phyloP scores from a whole-genome alignment of 352 stramenopile species.

The Phytophthora ohioensis region DNA sequence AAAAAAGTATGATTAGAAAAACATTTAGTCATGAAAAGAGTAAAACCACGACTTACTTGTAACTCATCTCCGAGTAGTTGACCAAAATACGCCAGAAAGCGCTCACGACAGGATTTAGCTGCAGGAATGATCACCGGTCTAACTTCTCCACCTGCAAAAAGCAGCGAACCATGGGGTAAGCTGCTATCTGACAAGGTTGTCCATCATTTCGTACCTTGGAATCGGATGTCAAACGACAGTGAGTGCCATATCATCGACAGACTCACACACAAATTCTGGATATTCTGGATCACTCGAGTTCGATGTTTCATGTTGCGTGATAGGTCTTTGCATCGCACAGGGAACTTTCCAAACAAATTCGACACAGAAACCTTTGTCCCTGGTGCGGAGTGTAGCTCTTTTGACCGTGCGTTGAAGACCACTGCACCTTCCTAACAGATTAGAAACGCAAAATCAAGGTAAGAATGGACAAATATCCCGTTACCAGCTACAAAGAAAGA shows the following conservation, averaged over 20 bases:
- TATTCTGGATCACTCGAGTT: constrained; percentile 43
- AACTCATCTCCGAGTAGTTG: constrained; percentile 50
- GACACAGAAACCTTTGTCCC: constrained; percentile 63
- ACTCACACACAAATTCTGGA: constrained; percentile 59
- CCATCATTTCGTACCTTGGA: constrained; percentile 39
- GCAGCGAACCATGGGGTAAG: neutral
- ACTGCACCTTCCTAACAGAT: constrained; percentile 55
- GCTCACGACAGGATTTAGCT: constrained; percentile 45
- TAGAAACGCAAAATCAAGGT: neutral
- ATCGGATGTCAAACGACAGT: constrained; percentile 64
- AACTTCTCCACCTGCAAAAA: constrained; percentile 16
- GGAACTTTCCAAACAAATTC: constrained; percentile 70
- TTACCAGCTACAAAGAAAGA: no score
- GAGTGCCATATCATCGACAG: constrained; percentile 83
- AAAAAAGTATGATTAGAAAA: neutral
- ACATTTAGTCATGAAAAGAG: neutral
- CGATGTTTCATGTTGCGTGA: constrained; percentile 45
- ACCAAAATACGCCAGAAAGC: constrained; percentile 56
- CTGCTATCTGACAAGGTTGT: neutral
- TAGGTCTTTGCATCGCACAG: constrained; percentile 60
- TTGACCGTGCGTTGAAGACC: constrained; percentile 65
- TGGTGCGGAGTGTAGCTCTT: constrained; percentile 39
- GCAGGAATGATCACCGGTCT: constrained; percentile 32
- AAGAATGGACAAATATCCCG: neutral
- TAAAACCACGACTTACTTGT: constrained; percentile 33